Percentiles rank a stretch among this genome's conserved stretches.
phyloP scores from a whole-genome alignment of 176 grass and related monocot species.

The Triticum dicoccoides region DNA sequence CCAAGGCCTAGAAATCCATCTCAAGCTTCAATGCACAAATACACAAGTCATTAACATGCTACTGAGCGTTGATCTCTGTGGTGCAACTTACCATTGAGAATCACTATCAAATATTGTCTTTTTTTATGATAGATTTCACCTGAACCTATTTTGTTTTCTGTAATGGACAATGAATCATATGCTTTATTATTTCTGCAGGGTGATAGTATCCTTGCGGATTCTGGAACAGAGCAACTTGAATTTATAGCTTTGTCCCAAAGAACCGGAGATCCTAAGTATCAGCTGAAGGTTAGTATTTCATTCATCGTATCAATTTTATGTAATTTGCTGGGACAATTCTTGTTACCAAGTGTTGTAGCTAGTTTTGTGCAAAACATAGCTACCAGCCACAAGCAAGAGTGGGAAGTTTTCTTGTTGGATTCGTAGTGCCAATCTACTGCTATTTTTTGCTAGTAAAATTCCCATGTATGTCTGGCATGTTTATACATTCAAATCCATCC shows the following conservation, averaged over 20 bases:
- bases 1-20: neutral
- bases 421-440: neutral
- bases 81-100: neutral
- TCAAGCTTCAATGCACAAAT: neutral
- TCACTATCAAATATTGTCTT: neutral
- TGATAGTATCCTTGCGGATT: constrained; percentile 92
- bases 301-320: constrained; percentile 11
- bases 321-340: constrained; percentile 23
- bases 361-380: constrained; percentile 16
- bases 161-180: constrained; percentile 7
- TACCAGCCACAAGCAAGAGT: neutral
- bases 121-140: neutral
- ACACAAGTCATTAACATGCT: neutral
- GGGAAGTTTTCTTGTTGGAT: neutral
- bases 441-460: neutral
- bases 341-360: neutral
- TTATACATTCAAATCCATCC: constrained; percentile 2
- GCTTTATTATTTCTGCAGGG: constrained; percentile 54
- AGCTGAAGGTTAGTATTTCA: constrained; percentile 70
- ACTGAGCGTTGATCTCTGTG: neutral
- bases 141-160: constrained; percentile 7
- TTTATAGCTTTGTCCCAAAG: constrained; percentile 97
- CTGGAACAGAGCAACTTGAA: constrained; percentile 96
- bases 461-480: neutral
- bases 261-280: constrained; percentile 89